Percentiles rank a stretch among this genome's conserved stretches.
phyloP scores from a whole-genome alignment of 2,329 filamentous ascomycete species.

The Ascochyta koolunga region DNA sequence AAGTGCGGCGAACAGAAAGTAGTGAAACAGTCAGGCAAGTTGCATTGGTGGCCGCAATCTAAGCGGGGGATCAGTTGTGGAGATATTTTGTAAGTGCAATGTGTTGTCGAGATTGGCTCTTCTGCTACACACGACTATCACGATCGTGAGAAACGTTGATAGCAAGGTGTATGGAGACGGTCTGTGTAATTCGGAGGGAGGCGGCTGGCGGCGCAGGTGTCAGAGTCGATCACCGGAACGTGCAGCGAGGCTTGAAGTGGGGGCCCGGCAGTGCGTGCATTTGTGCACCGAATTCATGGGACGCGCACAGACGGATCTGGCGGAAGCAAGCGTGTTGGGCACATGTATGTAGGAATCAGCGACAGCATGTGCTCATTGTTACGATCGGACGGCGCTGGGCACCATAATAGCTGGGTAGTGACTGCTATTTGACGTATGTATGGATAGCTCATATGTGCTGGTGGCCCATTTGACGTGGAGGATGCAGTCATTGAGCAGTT shows the following conservation, averaged over 20 bases:
- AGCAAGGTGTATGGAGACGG: background rate
- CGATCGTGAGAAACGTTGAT: background rate
- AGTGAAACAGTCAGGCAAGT: slow-evolving; percentile 44
- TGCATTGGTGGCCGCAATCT: slow-evolving; percentile 33
- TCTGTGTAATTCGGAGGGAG: slow-evolving; percentile 4
- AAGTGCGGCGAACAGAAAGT: slow-evolving; percentile 27
- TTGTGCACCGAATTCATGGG: slow-evolving; percentile 26
- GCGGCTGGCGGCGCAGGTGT: slow-evolving; percentile 13
- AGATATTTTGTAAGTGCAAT: background rate
- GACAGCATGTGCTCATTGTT: slow-evolving; percentile 12
- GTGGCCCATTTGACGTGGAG: background rate
- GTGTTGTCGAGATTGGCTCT: background rate
- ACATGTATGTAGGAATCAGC: slow-evolving; percentile 8
- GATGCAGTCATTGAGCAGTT: background rate
- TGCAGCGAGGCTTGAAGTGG: slow-evolving; percentile 35
- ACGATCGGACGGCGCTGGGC: background rate
- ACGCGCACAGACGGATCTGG: slow-evolving; percentile 46
- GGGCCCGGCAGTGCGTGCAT: slow-evolving; percentile 36
- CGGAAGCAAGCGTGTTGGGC: slow-evolving; percentile 30
- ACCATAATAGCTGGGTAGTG: background rate
- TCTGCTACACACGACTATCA: background rate
- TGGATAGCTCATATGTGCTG: background rate
- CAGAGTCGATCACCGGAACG: slow-evolving; percentile 28
- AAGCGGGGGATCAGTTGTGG: slow-evolving; percentile 19
- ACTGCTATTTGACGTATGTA: background rate